Percentiles rank a stretch among this genome's conserved stretches.
phyloP scores from a whole-genome alignment of 495 filamentous ascomycete species.

The Podospora tetraspora region DNA sequence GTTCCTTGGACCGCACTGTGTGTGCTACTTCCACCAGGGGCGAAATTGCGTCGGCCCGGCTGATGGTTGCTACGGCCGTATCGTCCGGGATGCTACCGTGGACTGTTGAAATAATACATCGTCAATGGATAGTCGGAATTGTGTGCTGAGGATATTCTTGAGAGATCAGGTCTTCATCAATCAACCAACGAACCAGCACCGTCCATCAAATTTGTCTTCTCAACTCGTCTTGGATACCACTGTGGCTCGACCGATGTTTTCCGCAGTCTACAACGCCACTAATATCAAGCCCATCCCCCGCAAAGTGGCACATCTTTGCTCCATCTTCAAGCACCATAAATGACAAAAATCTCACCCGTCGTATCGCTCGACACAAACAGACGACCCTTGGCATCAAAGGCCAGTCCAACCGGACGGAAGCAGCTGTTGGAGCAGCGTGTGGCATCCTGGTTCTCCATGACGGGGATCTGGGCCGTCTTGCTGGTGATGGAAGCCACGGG shows the following conservation, averaged over 20 bases:
- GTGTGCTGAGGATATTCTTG: background rate
- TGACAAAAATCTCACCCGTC: slow-evolving; percentile 46
- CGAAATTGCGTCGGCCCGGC: background rate
- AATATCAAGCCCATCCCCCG: no score
- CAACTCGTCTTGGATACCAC: background rate
- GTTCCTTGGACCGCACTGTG: background rate
- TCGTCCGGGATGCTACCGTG: background rate
- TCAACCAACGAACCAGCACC: background rate
- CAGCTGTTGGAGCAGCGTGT: slow-evolving; percentile 34
- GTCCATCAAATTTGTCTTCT: no score
- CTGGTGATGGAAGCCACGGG: slow-evolving; percentile 37
- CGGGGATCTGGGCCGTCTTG: slow-evolving; percentile 38
- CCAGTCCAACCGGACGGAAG: slow-evolving; percentile 49
- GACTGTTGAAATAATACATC: background rate
- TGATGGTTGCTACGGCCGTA: background rate
- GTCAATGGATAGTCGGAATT: background rate
- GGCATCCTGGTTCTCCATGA: slow-evolving; percentile 43
- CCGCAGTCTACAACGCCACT: background rate
- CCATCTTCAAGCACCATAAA: slow-evolving; percentile 29
- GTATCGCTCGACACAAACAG: slow-evolving; percentile 46
- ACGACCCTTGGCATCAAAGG: slow-evolving; percentile 42
- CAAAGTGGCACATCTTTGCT: no score
- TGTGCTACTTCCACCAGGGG: background rate
- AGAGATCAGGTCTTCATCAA: background rate
- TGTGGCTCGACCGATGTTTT: background rate